A percentile compares a stretch with the other conserved stretches of the same genome.
These are phyloP conservation scores for Nannochloropsis oceanica DNA, from an alignment of 108 stramenopile species.

Conservation along the genomic window DNA sequence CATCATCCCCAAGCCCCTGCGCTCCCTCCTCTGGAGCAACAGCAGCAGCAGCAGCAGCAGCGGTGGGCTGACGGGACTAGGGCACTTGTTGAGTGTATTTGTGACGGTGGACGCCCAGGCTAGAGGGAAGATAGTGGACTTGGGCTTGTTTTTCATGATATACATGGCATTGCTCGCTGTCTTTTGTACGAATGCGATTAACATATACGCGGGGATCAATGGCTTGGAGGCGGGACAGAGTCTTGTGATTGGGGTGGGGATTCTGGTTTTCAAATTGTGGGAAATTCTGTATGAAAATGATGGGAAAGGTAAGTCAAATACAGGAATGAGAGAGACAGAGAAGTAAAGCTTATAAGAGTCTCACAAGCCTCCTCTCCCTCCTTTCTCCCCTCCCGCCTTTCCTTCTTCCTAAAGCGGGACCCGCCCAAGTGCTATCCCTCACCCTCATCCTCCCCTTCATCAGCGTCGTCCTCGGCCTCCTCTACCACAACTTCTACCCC, in stretches of 20 bases:
- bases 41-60: not conserved
- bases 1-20: conserved; percentile 53
- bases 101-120: not conserved
- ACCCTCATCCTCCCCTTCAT: conserved; percentile 8
- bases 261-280: conserved; percentile 35
- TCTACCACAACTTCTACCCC: conserved; percentile 49
- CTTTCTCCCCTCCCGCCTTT: not conserved
- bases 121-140: not conserved
- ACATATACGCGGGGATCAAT: conserved; percentile 98
- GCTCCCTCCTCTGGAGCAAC: not conserved
- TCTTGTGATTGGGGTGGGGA: conserved; percentile 63
- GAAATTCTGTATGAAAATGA: conserved; percentile 9
- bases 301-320: not conserved
- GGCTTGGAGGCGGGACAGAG: conserved; percentile 93
- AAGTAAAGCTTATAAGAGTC: conserved; percentile 19
- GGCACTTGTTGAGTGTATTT: not conserved
- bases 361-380: not conserved
- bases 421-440: not conserved
- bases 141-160: conserved; percentile 51
- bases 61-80: conserved; percentile 3
- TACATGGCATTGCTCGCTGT: conserved; percentile 94
- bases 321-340: not conserved
- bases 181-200: conserved; percentile 98
- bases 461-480: not conserved
- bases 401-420: not conserved